Evolutionary conservation across 2,329 filamentous ascomycete genomes (phyloP).

Genomic region (Shiraia bambusicola): DNA sequence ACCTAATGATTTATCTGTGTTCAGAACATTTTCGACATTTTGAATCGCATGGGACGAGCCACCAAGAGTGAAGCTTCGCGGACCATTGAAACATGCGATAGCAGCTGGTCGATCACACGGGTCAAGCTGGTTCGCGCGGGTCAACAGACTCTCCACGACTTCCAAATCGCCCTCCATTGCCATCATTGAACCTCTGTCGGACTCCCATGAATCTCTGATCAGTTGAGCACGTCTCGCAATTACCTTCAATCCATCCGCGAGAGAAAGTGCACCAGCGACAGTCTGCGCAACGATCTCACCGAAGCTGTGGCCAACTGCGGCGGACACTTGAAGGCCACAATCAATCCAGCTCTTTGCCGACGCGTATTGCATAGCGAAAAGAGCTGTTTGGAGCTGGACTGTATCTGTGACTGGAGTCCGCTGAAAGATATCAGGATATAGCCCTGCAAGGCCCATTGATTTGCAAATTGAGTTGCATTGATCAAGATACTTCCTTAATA

Average conservation of each 20-base stretch:
- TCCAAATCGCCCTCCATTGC: constrained; percentile 7
- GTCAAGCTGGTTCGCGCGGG: background rate
- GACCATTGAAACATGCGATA: constrained; percentile 50
- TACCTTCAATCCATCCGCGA: constrained; percentile 36
- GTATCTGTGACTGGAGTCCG: constrained; percentile 8
- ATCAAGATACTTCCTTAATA: constrained; percentile 18
- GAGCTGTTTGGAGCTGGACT: constrained; percentile 27
- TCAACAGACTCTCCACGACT: background rate
- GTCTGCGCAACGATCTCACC: constrained; percentile 44
- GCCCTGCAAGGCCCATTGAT: constrained; percentile 4
- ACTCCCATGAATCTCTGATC: constrained; percentile 38
- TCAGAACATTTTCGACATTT: constrained; percentile 13
- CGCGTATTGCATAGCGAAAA: constrained; percentile 38
- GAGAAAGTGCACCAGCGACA: constrained; percentile 34
- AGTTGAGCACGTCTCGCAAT: constrained; percentile 35
- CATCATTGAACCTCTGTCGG: constrained; percentile 43
- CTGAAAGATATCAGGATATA: constrained; percentile 20
- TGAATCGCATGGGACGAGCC: constrained; percentile 19
- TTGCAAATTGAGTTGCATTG: constrained; percentile 6
- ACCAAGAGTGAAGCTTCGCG: constrained; percentile 47
- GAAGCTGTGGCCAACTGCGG: constrained; percentile 44
- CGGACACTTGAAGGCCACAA: constrained; percentile 8
- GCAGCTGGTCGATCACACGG: constrained; percentile 4
- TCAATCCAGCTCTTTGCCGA: constrained; percentile 32
- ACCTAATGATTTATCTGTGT: background rate